Conservation (phyloP, 2,329 filamentous ascomycete genomes). For the Hypoxylon rubiginosum region DNA sequence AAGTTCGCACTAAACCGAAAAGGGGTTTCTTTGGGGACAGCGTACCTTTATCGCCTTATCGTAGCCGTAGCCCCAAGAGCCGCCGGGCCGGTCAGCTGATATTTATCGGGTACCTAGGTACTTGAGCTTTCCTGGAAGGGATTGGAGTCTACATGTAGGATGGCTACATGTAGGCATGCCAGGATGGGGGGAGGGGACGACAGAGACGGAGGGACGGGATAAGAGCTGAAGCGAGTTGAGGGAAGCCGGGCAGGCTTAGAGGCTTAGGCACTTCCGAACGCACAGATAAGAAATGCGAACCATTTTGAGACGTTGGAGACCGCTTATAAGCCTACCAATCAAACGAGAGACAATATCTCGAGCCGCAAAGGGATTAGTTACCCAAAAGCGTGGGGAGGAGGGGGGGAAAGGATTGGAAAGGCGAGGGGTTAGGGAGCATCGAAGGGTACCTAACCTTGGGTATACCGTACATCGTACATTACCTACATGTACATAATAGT, state of each 20-base stretch:
- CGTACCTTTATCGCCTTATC: slow-evolving; percentile 35
- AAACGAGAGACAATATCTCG: slow-evolving; percentile 19
- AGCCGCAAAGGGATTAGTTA: slow-evolving; percentile 30
- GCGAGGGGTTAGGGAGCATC: slow-evolving; percentile 10
- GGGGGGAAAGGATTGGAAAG: not conserved
- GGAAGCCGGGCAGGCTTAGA: slow-evolving; percentile 26
- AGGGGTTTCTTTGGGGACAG: slow-evolving; percentile 10
- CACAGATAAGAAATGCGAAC: slow-evolving; percentile 41
- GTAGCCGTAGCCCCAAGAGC: slow-evolving; percentile 27
- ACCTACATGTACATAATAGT: not conserved
- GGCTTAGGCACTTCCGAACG: slow-evolving; percentile 39
- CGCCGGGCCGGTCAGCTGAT: slow-evolving; percentile 23
- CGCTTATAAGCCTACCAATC: slow-evolving; percentile 32
- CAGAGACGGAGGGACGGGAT: not conserved
- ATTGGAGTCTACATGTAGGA: not conserved
- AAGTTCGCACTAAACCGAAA: slow-evolving; percentile 36
- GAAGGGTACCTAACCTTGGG: not conserved
- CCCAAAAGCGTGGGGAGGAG: not conserved
- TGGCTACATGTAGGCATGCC: too few species aligned
- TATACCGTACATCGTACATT: not conserved
- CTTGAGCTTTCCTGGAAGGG: not conserved
- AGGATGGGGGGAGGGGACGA: not conserved
- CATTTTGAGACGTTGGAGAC: slow-evolving; percentile 33
- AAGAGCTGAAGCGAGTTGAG: slow-evolving; percentile 26
- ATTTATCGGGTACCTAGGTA: slow-evolving; percentile 12